Percentiles rank a stretch among this genome's conserved stretches.
These are phyloP conservation scores for Artemisia argyi DNA, from an alignment of 129 eudicot species.

Conservation along the genomic window DNA sequence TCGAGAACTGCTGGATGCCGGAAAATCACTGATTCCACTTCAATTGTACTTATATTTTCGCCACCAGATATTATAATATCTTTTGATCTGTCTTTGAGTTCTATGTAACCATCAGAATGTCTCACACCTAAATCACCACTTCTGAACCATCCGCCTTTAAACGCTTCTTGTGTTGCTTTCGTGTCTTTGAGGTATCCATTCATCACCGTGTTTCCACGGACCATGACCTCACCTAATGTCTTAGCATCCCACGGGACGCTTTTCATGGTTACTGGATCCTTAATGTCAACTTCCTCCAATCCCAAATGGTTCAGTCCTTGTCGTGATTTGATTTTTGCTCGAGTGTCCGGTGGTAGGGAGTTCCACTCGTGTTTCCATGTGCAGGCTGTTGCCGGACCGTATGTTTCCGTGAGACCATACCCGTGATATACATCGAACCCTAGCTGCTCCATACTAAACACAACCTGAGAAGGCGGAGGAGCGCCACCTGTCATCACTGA, in stretches of 20 bases:
- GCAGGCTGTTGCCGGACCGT: slow-evolving; percentile 36
- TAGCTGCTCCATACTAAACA: slow-evolving; percentile 33
- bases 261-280: slow-evolving; percentile 40
- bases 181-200: slow-evolving; percentile 40
- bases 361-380: slow-evolving; percentile 52
- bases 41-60: slow-evolving; percentile 49
- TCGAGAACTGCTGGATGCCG: slow-evolving; percentile 49
- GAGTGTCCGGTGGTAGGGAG: slow-evolving; percentile 22
- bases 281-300: slow-evolving; percentile 38
- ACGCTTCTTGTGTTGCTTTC: slow-evolving; percentile 39
- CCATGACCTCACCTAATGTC: slow-evolving; percentile 43
- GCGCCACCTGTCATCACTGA: slow-evolving; percentile 45
- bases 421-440: slow-evolving; percentile 39
- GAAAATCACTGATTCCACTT: slow-evolving; percentile 50
- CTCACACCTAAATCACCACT: slow-evolving; percentile 51
- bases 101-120: slow-evolving; percentile 48
- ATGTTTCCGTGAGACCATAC: slow-evolving; percentile 46
- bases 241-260: slow-evolving; percentile 38
- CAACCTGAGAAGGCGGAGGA: slow-evolving; percentile 49
- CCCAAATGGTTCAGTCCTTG: slow-evolving; percentile 42
- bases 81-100: slow-evolving; percentile 47
- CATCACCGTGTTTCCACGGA: slow-evolving; percentile 45
- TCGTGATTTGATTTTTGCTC: slow-evolving; percentile 36
- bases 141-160: slow-evolving; percentile 41
- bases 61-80: slow-evolving; percentile 53